Percentiles rank a stretch among this genome's conserved stretches.
Conservation (phyloP, 768 basidiomycete species). For the Suillus luteus region DNA sequence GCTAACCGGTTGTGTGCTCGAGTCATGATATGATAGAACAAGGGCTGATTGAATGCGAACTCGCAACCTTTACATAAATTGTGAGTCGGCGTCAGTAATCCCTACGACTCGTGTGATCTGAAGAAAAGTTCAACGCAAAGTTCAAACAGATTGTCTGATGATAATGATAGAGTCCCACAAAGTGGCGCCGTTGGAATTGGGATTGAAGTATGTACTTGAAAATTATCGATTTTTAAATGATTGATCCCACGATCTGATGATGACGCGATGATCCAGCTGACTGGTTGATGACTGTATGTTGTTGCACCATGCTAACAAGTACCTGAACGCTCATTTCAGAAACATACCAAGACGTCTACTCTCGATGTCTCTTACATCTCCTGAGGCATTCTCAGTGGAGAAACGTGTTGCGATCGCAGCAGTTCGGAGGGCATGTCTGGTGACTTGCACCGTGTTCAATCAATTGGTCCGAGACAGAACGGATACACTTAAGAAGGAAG, state of each 20-base stretch:
- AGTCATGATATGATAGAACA: background rate
- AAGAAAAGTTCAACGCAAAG: background rate
- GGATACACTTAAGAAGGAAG: conserved; percentile 87
- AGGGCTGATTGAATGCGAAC: background rate
- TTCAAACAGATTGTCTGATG: background rate
- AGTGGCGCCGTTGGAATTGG: background rate
- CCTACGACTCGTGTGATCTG: no score
- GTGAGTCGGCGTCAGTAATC: no score
- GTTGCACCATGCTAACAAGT: conserved; percentile 8
- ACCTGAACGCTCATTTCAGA: conserved; percentile 5
- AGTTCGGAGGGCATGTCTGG: conserved; percentile 80
- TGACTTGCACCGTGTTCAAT: conserved; percentile 86
- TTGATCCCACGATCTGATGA: conserved; percentile 4
- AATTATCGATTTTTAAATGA: background rate
- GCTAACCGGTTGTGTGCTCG: background rate
- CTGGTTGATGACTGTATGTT: background rate
- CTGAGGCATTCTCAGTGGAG: conserved; percentile 55
- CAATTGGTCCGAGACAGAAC: conserved; percentile 65
- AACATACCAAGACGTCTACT: background rate
- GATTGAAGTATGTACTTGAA: background rate
- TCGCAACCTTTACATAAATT: no score
- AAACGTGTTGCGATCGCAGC: conserved; percentile 83
- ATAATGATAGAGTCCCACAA: background rate
- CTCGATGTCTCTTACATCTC: conserved; percentile 2
- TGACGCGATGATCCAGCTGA: conserved; percentile 3